Base-by-base conservation (phyloP, 1,139 yeast species). In the Starmera stellimalicola region DNA sequence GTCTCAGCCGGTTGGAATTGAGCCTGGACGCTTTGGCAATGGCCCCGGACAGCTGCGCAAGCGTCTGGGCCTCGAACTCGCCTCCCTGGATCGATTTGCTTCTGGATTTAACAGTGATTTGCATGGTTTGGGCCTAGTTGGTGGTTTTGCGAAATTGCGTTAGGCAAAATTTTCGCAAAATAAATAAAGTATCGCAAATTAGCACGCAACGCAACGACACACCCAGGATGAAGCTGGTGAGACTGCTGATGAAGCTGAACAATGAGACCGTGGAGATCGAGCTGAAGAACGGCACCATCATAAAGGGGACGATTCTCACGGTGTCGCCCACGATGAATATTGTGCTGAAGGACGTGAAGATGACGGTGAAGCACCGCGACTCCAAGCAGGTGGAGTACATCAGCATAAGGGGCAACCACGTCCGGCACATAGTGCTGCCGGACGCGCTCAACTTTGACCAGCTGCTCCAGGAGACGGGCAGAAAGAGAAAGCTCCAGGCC, bases 251-350 rank as follows among this genome's bases (percentile, higher is more conserved):
- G 91, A 88, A 85, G 51, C 63, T 91, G 45, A 76, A 82, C 30
- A 78, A 77, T 42, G 97, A 88, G 58, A 77, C 88, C 30, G 91
- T 91, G 7, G 91, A 93, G 35, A 84, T 91, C 18, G 98, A 91
- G 54, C 65, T 91, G 51, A 91, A 91, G 57, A 87, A 91, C 56
- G 97, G 97, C 22, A 75, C 87, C 0, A 64, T 77, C 8, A 67
- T 79, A 3, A 65, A 77, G 42, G 88, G 88, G 0, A 73, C 82
- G 0, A 60, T 91, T 27, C 72, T 83, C 29, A 74, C 88, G 6
- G 95, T 94, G 29, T 70, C 94, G 5, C 95, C 96, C 23, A 74
- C 83, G 45, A 91, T 91, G 98, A 91, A 91, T 59, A 77, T 93
- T 29, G 77, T 88, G 6, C 59, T 91, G 45, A 79, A 83, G 46